phyloP scores from a whole-genome alignment of 805 yeast species.

The Wickerhamomyces chaumierensis region DNA sequence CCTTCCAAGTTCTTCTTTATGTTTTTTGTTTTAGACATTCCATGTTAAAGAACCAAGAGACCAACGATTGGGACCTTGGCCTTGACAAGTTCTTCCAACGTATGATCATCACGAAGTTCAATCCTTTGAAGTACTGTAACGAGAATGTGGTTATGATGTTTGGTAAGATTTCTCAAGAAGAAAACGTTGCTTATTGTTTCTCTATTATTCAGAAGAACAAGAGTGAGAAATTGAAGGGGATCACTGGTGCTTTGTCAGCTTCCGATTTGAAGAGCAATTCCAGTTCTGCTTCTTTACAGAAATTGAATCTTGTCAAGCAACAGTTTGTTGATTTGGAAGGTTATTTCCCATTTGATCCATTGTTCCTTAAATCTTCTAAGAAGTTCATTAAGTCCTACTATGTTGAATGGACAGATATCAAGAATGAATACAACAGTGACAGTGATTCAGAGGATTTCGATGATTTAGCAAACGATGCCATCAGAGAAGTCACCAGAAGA shows the following conservation, averaged over 20 bases:
- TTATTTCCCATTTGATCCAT: slow-evolving; percentile 95
- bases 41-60: slow-evolving; percentile 30
- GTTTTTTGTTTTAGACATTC: slow-evolving; percentile 84
- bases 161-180: slow-evolving; percentile 84
- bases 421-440: slow-evolving; percentile 41
- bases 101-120: slow-evolving; percentile 76
- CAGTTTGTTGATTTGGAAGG: slow-evolving; percentile 85
- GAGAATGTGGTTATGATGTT: slow-evolving; percentile 89
- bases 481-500: slow-evolving; percentile 12
- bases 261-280: slow-evolving; percentile 14
- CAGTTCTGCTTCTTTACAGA: slow-evolving; percentile 18
- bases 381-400: slow-evolving; percentile 41
- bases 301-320: slow-evolving; percentile 49
- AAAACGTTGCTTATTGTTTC: slow-evolving; percentile 86
- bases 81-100: slow-evolving; percentile 82
- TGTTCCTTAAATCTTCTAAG: slow-evolving; percentile 56
- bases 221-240: slow-evolving; percentile 31
- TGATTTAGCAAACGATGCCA: slow-evolving; percentile 19
- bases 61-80: slow-evolving; percentile 60
- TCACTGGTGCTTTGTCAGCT: slow-evolving; percentile 19
- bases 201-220: slow-evolving; percentile 87
- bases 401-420: slow-evolving; percentile 78
- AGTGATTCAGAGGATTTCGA: slow-evolving; percentile 35
- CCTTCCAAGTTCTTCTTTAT: slow-evolving; percentile 81
- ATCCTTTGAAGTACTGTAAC: slow-evolving; percentile 87